Percentiles rank a stretch among this genome's conserved stretches.
These are phyloP conservation scores for Hypholoma sublateritium DNA, from an alignment of 768 basidiomycete genomes.

Conservation along the genomic window DNA sequence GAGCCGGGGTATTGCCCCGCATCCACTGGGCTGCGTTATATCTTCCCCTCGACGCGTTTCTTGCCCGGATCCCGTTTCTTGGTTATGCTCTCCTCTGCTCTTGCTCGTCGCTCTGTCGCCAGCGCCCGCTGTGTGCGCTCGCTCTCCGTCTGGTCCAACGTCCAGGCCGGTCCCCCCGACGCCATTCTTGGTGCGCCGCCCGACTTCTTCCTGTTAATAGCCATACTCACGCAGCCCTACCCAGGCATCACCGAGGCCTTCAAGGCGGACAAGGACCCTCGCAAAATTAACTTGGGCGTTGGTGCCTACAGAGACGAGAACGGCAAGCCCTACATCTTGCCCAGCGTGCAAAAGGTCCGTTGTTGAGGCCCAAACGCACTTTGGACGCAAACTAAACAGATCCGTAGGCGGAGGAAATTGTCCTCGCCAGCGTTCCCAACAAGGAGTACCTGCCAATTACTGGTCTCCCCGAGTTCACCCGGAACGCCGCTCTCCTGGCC, in stretches of 20 bases:
- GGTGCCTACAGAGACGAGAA: slow-evolving; percentile 93
- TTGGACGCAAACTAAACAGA: slow-evolving; percentile 6
- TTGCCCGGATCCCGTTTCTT: slow-evolving; percentile 24
- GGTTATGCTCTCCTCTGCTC: slow-evolving; percentile 46
- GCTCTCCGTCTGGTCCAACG: slow-evolving; percentile 77
- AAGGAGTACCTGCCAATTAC: slow-evolving; percentile 98
- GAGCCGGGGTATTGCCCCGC: slow-evolving; percentile 11
- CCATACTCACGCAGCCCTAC: slow-evolving; percentile 6
- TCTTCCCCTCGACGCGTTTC: slow-evolving; percentile 14
- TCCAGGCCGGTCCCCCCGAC: slow-evolving; percentile 88
- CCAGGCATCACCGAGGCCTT: slow-evolving; percentile 91
- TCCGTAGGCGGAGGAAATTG: slow-evolving; percentile 70
- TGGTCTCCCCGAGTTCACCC: slow-evolving; percentile 83
- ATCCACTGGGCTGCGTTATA: slow-evolving; percentile 5
- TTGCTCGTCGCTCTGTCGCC: slow-evolving; percentile 49
- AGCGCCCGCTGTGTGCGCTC: slow-evolving; percentile 38
- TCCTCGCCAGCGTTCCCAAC: slow-evolving; percentile 68
- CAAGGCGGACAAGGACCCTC: slow-evolving; percentile 89
- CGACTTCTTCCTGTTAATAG: slow-evolving; percentile 2
- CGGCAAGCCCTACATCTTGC: slow-evolving; percentile 94
- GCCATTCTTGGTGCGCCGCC: slow-evolving; percentile 74
- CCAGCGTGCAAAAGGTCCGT: slow-evolving; percentile 80
- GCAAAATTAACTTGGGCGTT: slow-evolving; percentile 97
- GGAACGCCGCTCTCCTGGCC: slow-evolving; percentile 84
- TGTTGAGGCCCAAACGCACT: not conserved